phyloP scores from a whole-genome alignment of 2,329 filamentous ascomycete genomes.

The Penicillium olsonii region DNA sequence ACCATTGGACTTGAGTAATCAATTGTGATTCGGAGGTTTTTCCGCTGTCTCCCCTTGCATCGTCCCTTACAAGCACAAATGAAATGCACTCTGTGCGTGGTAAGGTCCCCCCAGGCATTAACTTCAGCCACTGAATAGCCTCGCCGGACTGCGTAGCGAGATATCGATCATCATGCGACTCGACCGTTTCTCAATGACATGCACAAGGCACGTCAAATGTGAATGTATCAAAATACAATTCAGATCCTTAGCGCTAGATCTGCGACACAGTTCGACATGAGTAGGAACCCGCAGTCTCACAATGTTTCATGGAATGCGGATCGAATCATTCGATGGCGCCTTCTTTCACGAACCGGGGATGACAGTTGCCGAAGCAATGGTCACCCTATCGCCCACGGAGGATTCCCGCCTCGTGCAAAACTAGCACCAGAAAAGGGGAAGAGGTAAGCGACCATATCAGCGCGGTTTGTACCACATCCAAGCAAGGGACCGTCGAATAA shows the following conservation, averaged over 20 bases:
- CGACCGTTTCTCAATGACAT: slow-evolving; percentile 21
- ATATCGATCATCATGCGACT: slow-evolving; percentile 19
- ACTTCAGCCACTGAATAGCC: slow-evolving; percentile 16
- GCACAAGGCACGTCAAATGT: slow-evolving; percentile 3
- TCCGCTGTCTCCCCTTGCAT: slow-evolving; percentile 20
- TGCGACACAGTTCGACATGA: background rate
- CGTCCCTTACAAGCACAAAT: slow-evolving; percentile 11
- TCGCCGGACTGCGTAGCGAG: background rate
- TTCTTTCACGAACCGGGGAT: slow-evolving; percentile 2
- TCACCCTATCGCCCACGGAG: slow-evolving; percentile 8
- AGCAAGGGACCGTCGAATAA: slow-evolving; percentile 20
- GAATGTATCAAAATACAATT: slow-evolving; percentile 1
- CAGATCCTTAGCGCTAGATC: background rate
- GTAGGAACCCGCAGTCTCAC: background rate
- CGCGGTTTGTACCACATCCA: slow-evolving; percentile 16
- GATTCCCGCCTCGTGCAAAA: slow-evolving; percentile 12
- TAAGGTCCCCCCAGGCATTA: slow-evolving; percentile 17
- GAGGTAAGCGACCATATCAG: slow-evolving; percentile 6
- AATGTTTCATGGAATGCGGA: slow-evolving; percentile 3
- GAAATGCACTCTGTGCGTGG: slow-evolving; percentile 1
- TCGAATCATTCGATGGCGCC: slow-evolving; percentile 3
- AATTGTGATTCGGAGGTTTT: slow-evolving; percentile 17
- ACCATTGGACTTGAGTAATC: background rate
- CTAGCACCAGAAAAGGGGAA: slow-evolving; percentile 6
- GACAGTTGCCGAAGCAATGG: slow-evolving; percentile 12